Evolutionary conservation across 306 rosid species (phyloP).

Genomic region (Vigna mungo): DNA sequence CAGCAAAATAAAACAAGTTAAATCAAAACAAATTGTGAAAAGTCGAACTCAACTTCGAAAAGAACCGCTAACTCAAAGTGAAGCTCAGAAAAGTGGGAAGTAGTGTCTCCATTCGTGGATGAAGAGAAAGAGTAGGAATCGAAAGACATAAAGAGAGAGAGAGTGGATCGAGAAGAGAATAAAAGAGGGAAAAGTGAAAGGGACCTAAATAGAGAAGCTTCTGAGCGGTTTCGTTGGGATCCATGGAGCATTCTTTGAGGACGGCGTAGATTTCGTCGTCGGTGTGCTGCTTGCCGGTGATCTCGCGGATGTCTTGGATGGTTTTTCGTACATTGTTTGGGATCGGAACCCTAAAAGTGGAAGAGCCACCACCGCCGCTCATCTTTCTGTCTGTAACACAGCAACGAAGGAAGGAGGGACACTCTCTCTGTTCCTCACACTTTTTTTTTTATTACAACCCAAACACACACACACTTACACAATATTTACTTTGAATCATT

Average conservation of each 20-base stretch:
- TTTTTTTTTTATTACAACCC: slow-evolving; percentile 11
- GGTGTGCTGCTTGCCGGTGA: slow-evolving; percentile 80
- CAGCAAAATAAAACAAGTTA: not conserved
- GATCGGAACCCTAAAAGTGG: slow-evolving; percentile 71
- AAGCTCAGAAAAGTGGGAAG: slow-evolving; percentile 25
- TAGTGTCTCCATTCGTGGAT: not conserved
- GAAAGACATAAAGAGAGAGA: not conserved
- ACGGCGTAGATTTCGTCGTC: slow-evolving; percentile 86
- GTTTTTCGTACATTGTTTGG: slow-evolving; percentile 64
- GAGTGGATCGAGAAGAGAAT: slow-evolving; percentile 41
- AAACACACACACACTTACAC: not conserved
- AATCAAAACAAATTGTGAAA: not conserved
- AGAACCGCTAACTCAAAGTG: slow-evolving; percentile 26
- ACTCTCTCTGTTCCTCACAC: slow-evolving; percentile 31
- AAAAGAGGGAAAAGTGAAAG: slow-evolving; percentile 7
- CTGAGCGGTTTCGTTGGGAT: slow-evolving; percentile 86
- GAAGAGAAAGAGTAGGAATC: not conserved
- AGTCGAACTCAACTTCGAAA: slow-evolving; percentile 8
- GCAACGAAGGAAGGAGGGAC: slow-evolving; percentile 36
- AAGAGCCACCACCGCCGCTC: slow-evolving; percentile 66
- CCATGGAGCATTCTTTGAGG: slow-evolving; percentile 80
- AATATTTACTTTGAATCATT: slow-evolving; percentile 2
- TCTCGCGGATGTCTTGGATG: slow-evolving; percentile 75
- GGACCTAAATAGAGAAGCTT: slow-evolving; percentile 69
- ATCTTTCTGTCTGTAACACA: slow-evolving; percentile 35